These are phyloP conservation scores for Talaromyces islandicus DNA, from an alignment of 2,329 filamentous ascomycete genomes.

Conservation along the genomic window DNA sequence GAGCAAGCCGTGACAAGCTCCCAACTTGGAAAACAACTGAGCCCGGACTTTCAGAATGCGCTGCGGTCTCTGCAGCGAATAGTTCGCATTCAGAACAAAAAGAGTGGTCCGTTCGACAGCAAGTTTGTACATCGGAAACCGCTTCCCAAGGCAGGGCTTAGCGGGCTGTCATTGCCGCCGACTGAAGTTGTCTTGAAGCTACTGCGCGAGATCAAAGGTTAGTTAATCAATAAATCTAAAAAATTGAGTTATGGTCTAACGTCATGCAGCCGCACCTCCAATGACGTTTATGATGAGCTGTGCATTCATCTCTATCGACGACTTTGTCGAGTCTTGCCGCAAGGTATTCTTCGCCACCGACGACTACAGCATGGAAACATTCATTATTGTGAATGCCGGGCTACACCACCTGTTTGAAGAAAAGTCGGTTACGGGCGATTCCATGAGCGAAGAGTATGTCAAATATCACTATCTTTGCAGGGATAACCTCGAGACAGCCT, in stretches of 20 bases:
- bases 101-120: background rate
- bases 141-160: background rate
- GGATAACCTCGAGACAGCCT: background rate
- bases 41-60: background rate
- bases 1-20: background rate
- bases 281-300: background rate
- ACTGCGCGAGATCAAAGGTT: background rate
- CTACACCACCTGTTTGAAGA: background rate
- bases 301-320: background rate
- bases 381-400: background rate
- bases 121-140: background rate
- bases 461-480: background rate
- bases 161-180: background rate
- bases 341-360: background rate
- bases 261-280: background rate
- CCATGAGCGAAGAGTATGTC: background rate
- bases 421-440: background rate
- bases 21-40: background rate
- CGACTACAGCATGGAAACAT: background rate
- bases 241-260: too few species aligned
- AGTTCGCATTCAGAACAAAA: background rate
- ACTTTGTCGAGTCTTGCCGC: background rate
- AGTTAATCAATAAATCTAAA: background rate
- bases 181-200: background rate
- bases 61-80: background rate